Base-by-base conservation (phyloP, 192 early-diverging fungal species). In the Paraglomus brasilianum region DNA sequence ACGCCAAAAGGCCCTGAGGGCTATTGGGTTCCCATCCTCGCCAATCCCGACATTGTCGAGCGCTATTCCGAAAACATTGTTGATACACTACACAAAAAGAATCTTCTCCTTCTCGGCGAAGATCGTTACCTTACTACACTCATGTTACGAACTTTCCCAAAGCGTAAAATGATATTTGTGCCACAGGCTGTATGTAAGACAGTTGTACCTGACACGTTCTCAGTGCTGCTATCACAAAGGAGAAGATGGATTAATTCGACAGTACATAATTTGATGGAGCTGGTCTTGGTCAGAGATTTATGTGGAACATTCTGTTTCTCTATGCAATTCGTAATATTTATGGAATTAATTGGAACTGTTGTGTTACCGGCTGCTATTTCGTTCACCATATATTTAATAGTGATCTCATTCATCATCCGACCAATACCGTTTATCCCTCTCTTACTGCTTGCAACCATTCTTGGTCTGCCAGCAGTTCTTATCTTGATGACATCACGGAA, bases 181-280 rank as follows among this genome's bases (percentile, higher is more conserved):
- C 94, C 95, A 11, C 88, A 89, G 53, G 93, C 95, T 0, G 88
- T 94, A 57, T 95, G 93, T 77, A 90, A 93, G 75, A 95, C 93
- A 2, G 84, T 93, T 43, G 93, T 93, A 36, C 93, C 93, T 2
- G 89, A 93, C 74, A 83, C 86, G 63, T 95, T 95, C 86, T 87
- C 80, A 74, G 88, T 95, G 45, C 78, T 93, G 63, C 63, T 91
- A 71, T 91, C 89, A 43, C 92, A 93, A 77, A 82, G 92, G 10
- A 85, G 92, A 45, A 85, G 94, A 39, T 96, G 94, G 94, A 96
- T 96, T 80, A 96, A 96, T 79, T 96, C 94, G 14, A 96, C 94
- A 0, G 87, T 96, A 38, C 94, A 96, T 65, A 95, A 95, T 70
- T 80, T 95, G 66, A 72, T 87, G 72, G 94, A 95, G 77, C 68